phyloP scores from a whole-genome alignment of 129 eudicot genomes.

The Pulicaria dysenterica region DNA sequence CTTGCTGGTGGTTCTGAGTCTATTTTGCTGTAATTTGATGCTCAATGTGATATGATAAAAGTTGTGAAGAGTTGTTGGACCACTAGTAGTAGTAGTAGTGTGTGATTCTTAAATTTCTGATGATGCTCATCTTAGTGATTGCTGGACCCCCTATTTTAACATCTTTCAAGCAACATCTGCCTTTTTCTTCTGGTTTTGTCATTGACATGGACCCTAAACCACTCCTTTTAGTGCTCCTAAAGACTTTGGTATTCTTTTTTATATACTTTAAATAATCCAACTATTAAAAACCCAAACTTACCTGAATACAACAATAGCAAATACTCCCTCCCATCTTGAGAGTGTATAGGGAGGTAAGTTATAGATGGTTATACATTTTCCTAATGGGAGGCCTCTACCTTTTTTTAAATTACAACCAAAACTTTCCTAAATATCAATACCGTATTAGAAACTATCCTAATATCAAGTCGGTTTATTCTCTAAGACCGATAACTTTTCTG shows the following conservation, averaged over 20 bases:
- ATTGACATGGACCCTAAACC: conserved; percentile 26
- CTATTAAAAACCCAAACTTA: no score
- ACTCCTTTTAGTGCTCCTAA: neutral
- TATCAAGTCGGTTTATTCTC: no score
- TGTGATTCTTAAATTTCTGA: conserved; percentile 43
- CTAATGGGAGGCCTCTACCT: no score
- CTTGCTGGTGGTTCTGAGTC: conserved; percentile 48
- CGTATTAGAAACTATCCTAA: no score
- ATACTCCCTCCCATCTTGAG: no score
- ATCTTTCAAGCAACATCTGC: conserved; percentile 22
- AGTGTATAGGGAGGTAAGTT: no score
- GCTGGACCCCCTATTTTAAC: conserved; percentile 33
- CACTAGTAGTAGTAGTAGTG: conserved; percentile 35
- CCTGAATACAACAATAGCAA: no score
- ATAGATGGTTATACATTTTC: no score
- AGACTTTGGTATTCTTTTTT: neutral
- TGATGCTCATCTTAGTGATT: conserved; percentile 37
- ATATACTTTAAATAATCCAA: no score
- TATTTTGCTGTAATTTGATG: conserved; percentile 40
- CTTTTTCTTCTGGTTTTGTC: conserved; percentile 22
- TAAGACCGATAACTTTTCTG: no score
- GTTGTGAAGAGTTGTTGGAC: conserved; percentile 30
- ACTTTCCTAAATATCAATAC: no score
- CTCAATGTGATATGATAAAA: conserved; percentile 41
- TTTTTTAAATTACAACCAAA: no score